Conservation (phyloP, 169 alveolate species). For the Plasmodium chabaudi region DNA sequence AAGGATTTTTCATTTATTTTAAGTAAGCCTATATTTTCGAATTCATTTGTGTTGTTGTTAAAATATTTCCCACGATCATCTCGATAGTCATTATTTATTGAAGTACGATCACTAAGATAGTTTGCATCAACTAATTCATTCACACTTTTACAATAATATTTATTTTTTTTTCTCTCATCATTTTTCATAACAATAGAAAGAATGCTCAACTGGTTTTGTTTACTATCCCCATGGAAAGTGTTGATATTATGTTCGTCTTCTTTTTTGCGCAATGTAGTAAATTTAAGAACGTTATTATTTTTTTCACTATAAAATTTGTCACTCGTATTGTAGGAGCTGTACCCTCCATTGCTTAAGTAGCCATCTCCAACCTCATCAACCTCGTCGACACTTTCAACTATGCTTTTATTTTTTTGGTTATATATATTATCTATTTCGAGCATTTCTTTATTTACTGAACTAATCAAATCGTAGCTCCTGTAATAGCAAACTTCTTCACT, state of each 20-base stretch:
- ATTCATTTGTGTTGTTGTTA: too few relatives aligned
- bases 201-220: background rate
- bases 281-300: background rate
- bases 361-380: too few relatives aligned
- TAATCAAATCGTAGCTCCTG: background rate
- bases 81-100: too few relatives aligned
- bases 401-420: too few relatives aligned
- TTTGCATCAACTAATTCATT: background rate
- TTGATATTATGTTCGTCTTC: background rate
- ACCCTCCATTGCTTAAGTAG: too few relatives aligned
- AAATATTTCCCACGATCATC: too few relatives aligned
- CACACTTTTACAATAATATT: background rate
- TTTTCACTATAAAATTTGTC: too few relatives aligned
- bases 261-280: background rate
- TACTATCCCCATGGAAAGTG: background rate
- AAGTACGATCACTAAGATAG: too few relatives aligned
- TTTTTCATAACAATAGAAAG: background rate
- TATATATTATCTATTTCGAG: too few relatives aligned
- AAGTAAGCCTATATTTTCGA: background rate
- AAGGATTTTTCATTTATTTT: constrained; percentile 28
- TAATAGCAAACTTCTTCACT: background rate
- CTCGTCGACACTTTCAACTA: too few relatives aligned
- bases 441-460: too few relatives aligned
- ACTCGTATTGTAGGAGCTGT: too few relatives aligned
- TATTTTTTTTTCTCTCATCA: background rate